Evolutionary conservation across 75 land plant genomes (phyloP).

Genomic region (Pinus tabuliformis): DNA sequence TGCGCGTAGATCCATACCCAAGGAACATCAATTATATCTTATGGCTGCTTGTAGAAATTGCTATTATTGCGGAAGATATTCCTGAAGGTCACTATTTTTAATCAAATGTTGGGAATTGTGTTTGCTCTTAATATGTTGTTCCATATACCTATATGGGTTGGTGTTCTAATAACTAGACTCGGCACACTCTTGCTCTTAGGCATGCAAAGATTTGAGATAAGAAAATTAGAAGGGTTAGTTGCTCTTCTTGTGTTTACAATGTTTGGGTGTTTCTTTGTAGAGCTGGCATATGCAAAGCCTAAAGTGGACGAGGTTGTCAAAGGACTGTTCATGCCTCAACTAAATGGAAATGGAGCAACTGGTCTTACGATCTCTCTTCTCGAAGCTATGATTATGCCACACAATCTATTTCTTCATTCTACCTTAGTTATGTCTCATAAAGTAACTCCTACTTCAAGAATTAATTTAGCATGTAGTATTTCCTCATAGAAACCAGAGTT

Average conservation of each 20-base stretch:
- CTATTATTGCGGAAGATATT: constrained; percentile 76
- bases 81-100: constrained; percentile 60
- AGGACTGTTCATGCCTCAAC: constrained; percentile 59
- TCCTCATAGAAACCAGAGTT: constrained; percentile 58
- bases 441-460: constrained; percentile 62
- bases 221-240: constrained; percentile 66
- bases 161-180: constrained; percentile 78
- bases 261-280: constrained; percentile 63
- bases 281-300: constrained; percentile 63
- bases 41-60: constrained; percentile 77
- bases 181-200: constrained; percentile 75
- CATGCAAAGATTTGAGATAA: constrained; percentile 51
- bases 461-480: constrained; percentile 67
- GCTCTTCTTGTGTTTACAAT: constrained; percentile 54
- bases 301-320: constrained; percentile 42
- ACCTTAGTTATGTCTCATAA: constrained; percentile 89
- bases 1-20: no score
- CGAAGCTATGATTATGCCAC: constrained; percentile 89
- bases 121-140: constrained; percentile 89
- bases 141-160: constrained; percentile 78
- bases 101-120: constrained; percentile 61
- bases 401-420: constrained; percentile 90
- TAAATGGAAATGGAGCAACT: constrained; percentile 55
- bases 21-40: constrained; percentile 43
- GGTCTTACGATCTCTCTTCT: constrained; percentile 69